Base-by-base conservation (phyloP, 768 basidiomycete species). In the Leccinum pellstonianum region DNA sequence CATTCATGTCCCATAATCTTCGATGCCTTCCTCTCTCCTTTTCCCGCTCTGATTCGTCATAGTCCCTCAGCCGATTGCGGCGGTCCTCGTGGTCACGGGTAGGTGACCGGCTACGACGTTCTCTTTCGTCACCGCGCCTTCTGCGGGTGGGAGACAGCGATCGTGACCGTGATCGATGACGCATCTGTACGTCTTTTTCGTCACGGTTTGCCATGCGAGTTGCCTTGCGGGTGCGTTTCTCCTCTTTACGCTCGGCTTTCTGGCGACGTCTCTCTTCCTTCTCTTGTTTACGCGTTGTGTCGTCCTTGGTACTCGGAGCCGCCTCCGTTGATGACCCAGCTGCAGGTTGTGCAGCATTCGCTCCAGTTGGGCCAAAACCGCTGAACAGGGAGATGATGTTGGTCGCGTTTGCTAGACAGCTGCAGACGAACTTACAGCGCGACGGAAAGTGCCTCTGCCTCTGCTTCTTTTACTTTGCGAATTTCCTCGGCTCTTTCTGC, bases 401-500 rank as follows among this genome's bases (percentile, higher is more conserved):
- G 59, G 59, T 25, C 29, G 25, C 10, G 10, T 55, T 43, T 31
- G 12, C 10, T 43, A 5, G 47, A 57, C 15, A 51, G 31, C 21
- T 8, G n/a, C 0, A 9, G 23, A 38, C 11, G 31, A 35, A 79
- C 86, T 50, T 63, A 89, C 88, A 98, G 76, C 47, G 91, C 93
- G 27, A 86, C 82, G 15, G 90, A 78, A 54, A 98, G 76, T 0
- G 94, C 95, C 58, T 97, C 93, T 23, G 90, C 91, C 70, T 98
- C 95, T 15, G 87, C 81, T 68, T 94, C 90, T 72, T 97, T 96
- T 63, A 97, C 71, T 67, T 81, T 84, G 57, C 83, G 77, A 33
- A 97, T 87, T 77, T 98, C 95, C 61, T 88, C 93, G 0, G 55
- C 66, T 56, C 83, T 78, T 62, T 85, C 84, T 11, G 72, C 71